Conservation (phyloP, 1,284 basidiomycete species). For the Porodaedalea pini region DNA sequence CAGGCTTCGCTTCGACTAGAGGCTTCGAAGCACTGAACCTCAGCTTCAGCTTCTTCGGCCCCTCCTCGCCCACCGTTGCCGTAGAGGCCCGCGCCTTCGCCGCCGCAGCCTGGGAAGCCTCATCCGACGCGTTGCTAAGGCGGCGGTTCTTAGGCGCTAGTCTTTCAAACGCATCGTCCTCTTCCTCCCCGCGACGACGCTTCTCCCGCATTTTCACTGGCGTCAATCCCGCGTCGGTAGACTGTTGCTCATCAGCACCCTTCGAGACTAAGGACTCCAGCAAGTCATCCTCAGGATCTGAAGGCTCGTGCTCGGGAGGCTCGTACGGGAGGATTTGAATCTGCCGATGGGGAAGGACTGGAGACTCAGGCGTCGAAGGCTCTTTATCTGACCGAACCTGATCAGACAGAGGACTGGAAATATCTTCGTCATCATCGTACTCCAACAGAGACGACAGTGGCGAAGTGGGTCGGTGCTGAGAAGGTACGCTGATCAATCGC, state of each 20-base stretch:
- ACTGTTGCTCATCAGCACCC: constrained; percentile 38
- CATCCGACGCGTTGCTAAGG: constrained; percentile 34
- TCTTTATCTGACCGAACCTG: constrained; percentile 8
- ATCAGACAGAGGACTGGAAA: constrained; percentile 31
- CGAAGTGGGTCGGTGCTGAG: constrained; percentile 44
- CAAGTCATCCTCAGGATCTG: constrained; percentile 52
- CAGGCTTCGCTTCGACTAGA: background rate
- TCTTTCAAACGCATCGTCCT: constrained; percentile 66
- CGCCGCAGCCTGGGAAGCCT: constrained; percentile 24
- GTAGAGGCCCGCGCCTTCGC: constrained; percentile 18
- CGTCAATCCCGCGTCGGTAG: constrained; percentile 38
- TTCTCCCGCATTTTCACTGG: constrained; percentile 44
- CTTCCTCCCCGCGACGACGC: constrained; percentile 72
- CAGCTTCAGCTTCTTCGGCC: constrained; percentile 75
- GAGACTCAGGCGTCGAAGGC: constrained; percentile 27
- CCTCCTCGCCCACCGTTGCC: constrained; percentile 52
- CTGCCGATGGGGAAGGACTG: constrained; percentile 41
- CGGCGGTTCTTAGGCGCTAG: constrained; percentile 56
- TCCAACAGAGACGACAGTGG: constrained; percentile 61
- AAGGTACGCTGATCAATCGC: constrained; percentile 39
- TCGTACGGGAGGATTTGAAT: constrained; percentile 30
- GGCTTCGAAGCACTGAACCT: constrained; percentile 43
- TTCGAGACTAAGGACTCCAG: constrained; percentile 48
- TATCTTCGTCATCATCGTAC: constrained; percentile 65
- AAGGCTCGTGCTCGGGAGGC: constrained; percentile 36